phyloP scores from a whole-genome alignment of 2,329 filamentous ascomycete species.

The Dactylellina leptospora region DNA sequence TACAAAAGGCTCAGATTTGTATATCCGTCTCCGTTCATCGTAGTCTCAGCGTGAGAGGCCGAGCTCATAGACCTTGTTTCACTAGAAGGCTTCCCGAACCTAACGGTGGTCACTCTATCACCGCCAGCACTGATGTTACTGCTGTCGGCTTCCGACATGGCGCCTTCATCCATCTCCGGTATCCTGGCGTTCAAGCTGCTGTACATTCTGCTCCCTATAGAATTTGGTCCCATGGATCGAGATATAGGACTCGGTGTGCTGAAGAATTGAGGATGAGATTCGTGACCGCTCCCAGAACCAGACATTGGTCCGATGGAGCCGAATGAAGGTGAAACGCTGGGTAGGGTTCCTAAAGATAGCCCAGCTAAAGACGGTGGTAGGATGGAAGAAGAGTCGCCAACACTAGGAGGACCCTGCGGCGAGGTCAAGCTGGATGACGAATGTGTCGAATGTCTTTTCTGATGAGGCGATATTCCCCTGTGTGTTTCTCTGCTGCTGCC shows the following conservation, averaged over 20 bases:
- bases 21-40: constrained; percentile 49
- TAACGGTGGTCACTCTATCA: constrained; percentile 52
- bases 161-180: constrained; percentile 34
- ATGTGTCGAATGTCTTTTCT: constrained; percentile 27
- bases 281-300: constrained; percentile 31
- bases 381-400: constrained; percentile 28
- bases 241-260: constrained; percentile 40
- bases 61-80: constrained; percentile 39
- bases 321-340: neutral
- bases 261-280: constrained; percentile 47
- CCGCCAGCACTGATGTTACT: neutral
- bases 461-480: constrained; percentile 43
- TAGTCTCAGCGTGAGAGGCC: constrained; percentile 21
- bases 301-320: constrained; percentile 21
- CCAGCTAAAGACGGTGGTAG: constrained; percentile 25
- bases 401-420: constrained; percentile 9
- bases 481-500: constrained; percentile 11
- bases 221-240: neutral
- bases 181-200: constrained; percentile 28
- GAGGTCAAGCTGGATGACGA: constrained; percentile 30
- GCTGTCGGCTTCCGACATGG: constrained; percentile 8
- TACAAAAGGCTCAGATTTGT: constrained; percentile 44
- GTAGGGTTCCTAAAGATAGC: constrained; percentile 16
- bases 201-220: constrained; percentile 21
- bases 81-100: constrained; percentile 38